Percentiles rank a stretch among this genome's conserved stretches.
phyloP scores from a whole-genome alignment of 345 rosid genomes.

The Aurinia saxatilis region DNA sequence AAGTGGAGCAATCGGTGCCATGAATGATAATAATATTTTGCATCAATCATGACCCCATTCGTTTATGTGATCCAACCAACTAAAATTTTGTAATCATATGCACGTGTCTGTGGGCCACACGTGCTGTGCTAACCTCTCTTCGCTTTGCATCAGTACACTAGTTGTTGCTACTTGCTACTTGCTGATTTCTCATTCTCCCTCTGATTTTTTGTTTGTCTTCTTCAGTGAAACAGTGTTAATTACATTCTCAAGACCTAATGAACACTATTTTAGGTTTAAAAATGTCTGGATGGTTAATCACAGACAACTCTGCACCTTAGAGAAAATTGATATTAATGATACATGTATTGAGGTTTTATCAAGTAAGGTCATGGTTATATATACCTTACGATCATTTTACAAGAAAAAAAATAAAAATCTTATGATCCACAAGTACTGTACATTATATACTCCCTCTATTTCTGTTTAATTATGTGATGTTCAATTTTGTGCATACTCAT shows the following conservation, averaged over 20 bases:
- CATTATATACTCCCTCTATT: too few relatives aligned
- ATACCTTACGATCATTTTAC: too few relatives aligned
- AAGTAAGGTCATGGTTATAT: too few relatives aligned
- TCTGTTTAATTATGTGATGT: too few relatives aligned
- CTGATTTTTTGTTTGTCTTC: neutral
- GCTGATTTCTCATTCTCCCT: neutral
- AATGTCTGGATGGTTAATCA: too few relatives aligned
- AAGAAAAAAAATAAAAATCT: too few relatives aligned
- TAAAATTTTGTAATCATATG: constrained; percentile 10
- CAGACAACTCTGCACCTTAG: too few relatives aligned
- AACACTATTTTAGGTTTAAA: too few relatives aligned
- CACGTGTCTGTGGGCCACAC: constrained; percentile 18
- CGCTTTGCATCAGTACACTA: neutral
- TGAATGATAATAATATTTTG: neutral
- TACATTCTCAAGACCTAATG: neutral
- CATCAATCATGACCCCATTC: constrained; percentile 19
- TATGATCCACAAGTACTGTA: too few relatives aligned
- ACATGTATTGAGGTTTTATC: too few relatives aligned
- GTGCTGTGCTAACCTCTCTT: neutral
- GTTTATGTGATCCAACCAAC: constrained; percentile 19
- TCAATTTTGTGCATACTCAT: too few relatives aligned
- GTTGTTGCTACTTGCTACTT: neutral
- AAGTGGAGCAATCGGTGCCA: constrained; percentile 30
- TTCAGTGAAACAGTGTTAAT: neutral
- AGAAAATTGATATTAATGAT: too few relatives aligned